Conservation (phyloP, 2,329 filamentous ascomycete species). For the Curvularia verruculosa region DNA sequence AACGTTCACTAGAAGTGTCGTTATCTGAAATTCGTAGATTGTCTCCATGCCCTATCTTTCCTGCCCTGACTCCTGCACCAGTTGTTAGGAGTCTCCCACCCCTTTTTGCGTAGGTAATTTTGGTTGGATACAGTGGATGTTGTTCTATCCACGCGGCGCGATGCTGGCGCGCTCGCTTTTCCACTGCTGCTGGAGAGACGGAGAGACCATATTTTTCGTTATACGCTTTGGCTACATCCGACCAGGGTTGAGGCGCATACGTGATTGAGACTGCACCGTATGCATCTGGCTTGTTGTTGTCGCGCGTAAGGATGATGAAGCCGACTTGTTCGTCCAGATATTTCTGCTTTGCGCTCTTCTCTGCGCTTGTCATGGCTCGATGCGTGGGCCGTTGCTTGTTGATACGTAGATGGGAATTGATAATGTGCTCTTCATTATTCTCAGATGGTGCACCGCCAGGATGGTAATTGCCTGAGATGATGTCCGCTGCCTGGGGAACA, state of each 20-base stretch:
- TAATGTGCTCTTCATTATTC: not conserved
- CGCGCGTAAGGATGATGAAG: conserved; percentile 21
- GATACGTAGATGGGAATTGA: no score
- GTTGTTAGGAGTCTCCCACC: not conserved
- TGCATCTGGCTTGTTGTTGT: conserved; percentile 19
- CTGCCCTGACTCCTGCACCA: not conserved
- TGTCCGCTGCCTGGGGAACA: not conserved
- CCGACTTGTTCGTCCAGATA: conserved; percentile 13
- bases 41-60: not conserved
- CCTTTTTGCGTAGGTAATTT: conserved; percentile 16
- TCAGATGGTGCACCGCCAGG: not conserved
- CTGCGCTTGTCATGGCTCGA: not conserved
- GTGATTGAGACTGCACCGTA: conserved; percentile 17
- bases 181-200: conserved; percentile 13
- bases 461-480: conserved; percentile 1
- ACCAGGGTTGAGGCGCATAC: conserved; percentile 9
- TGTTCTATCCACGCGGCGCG: conserved; percentile 9
- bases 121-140: conserved; percentile 11
- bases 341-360: conserved; percentile 2
- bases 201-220: conserved; percentile 12
- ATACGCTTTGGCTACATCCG: conserved; percentile 14
- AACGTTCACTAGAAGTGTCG: not conserved
- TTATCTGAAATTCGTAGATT: not conserved
- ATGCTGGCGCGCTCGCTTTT: conserved; percentile 19
- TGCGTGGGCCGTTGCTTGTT: not conserved